phyloP scores from a whole-genome alignment of 2,329 filamentous ascomycete species.

The Taxawa tesnikishii region DNA sequence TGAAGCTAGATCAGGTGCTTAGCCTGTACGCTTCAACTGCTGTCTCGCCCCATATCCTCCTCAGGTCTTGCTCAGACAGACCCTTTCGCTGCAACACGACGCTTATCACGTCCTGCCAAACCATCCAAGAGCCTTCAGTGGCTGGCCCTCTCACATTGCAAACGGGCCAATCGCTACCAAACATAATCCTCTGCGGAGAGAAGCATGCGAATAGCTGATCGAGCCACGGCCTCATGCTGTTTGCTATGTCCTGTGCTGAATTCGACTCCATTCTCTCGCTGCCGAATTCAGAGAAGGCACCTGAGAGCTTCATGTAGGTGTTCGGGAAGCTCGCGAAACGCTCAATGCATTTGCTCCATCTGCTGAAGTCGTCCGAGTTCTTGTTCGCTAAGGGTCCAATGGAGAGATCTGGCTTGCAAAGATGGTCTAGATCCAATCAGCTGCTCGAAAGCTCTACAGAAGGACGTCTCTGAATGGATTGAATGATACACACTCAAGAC shows the following conservation, averaged over 20 bases:
- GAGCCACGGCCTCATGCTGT: constrained; percentile 57
- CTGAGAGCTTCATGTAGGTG: constrained; percentile 88
- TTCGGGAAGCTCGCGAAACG: constrained; percentile 50
- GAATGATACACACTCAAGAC: constrained; percentile 46
- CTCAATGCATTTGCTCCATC: constrained; percentile 59
- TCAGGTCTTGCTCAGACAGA: constrained; percentile 49
- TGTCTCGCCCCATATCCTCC: constrained; percentile 59
- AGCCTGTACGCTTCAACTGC: constrained; percentile 56
- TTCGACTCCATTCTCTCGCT: constrained; percentile 28
- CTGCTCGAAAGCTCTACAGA: too few species aligned
- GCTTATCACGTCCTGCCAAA: constrained; percentile 64
- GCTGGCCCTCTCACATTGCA: constrained; percentile 57
- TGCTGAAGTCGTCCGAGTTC: constrained; percentile 37
- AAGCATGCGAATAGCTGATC: constrained; percentile 62
- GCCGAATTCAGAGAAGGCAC: constrained; percentile 67
- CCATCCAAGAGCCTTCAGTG: constrained; percentile 52
- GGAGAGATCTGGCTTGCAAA: constrained; percentile 79
- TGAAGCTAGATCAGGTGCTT: constrained; percentile 5
- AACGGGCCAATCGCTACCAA: constrained; percentile 88
- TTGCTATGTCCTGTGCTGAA: constrained; percentile 45
- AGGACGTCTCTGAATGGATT: too few species aligned
- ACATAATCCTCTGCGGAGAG: constrained; percentile 64
- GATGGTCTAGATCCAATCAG: constrained; percentile 66
- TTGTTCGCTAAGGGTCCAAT: constrained; percentile 30
- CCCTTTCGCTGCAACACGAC: constrained; percentile 40